These are phyloP conservation scores for Rhodocollybia butyracea DNA, from an alignment of 768 basidiomycete species.

Conservation along the genomic window DNA sequence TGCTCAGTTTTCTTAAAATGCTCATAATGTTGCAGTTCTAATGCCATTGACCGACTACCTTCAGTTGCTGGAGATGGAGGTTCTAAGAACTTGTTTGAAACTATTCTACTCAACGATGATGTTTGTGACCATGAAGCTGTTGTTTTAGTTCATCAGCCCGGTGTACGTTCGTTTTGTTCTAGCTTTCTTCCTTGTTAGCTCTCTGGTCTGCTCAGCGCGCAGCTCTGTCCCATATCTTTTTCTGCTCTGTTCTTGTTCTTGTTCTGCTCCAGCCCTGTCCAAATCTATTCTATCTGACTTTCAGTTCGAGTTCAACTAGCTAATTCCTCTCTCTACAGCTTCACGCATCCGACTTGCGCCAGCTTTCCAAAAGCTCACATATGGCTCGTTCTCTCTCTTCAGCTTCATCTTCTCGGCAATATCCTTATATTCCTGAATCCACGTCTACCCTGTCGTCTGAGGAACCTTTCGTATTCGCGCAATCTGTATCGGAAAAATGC, in stretches of 20 bases:
- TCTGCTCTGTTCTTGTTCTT: too few species aligned
- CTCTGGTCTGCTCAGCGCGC: too few species aligned
- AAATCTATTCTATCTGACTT: too few species aligned
- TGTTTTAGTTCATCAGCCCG: constrained; percentile 67
- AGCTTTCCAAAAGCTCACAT: constrained; percentile 51
- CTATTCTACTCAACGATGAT: constrained; percentile 39
- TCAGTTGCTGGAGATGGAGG: too few species aligned
- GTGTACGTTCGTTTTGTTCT: constrained; percentile 63
- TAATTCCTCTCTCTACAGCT: too few species aligned
- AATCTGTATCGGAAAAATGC: constrained; percentile 50
- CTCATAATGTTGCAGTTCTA: too few species aligned
- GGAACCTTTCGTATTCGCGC: constrained; percentile 35
- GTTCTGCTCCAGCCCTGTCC: too few species aligned
- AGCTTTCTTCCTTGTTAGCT: too few species aligned
- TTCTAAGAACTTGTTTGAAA: constrained; percentile 37
- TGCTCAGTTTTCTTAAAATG: too few species aligned
- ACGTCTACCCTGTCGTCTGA: not conserved
- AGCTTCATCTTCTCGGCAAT: constrained; percentile 58
- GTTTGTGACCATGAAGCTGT: constrained; percentile 66
- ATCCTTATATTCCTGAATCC: constrained; percentile 51
- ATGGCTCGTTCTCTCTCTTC: constrained; percentile 49
- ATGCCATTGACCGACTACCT: too few species aligned
- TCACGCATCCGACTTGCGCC: constrained; percentile 73
- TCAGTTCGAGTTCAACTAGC: too few species aligned
- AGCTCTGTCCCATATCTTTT: too few species aligned